Evolutionary conservation across 2,329 filamentous ascomycete genomes (phyloP).

Genomic region (Beauveria australis): DNA sequence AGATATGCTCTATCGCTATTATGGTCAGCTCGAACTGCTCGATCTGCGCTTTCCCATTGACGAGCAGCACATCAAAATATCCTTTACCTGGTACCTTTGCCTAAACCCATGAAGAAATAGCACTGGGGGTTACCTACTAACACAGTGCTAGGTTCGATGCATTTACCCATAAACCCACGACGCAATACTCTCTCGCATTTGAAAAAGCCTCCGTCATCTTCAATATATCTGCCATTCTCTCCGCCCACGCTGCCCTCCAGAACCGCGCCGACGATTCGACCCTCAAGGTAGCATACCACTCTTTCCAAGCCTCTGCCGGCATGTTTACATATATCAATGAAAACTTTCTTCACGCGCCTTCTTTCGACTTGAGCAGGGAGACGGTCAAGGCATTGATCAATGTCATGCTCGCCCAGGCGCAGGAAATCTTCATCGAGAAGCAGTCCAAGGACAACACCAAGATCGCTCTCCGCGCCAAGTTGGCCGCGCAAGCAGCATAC

Average conservation of each 20-base stretch:
- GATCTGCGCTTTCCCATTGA: slow-evolving; percentile 95
- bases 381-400: slow-evolving; percentile 92
- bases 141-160: slow-evolving; percentile 73
- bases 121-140: neutral
- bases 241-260: slow-evolving; percentile 89
- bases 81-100: slow-evolving; percentile 77
- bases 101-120: neutral
- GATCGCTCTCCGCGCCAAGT: slow-evolving; percentile 79
- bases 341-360: slow-evolving; percentile 95
- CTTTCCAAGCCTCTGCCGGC: slow-evolving; percentile 93
- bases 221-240: slow-evolving; percentile 95
- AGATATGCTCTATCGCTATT: slow-evolving; percentile 93
- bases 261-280: slow-evolving; percentile 86
- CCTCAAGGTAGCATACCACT: slow-evolving; percentile 94
- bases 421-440: slow-evolving; percentile 96
- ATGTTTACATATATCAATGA: slow-evolving; percentile 99
- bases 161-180: slow-evolving; percentile 97
- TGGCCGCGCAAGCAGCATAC: slow-evolving; percentile 83
- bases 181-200: slow-evolving; percentile 92
- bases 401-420: slow-evolving; percentile 88
- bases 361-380: slow-evolving; percentile 88
- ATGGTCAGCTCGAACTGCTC: slow-evolving; percentile 89
- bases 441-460: slow-evolving; percentile 92
- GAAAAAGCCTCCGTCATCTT: slow-evolving; percentile 99
- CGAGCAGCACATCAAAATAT: slow-evolving; percentile 98